phyloP scores from a whole-genome alignment of 441 rosid species.

The Mallotus japonicus region DNA sequence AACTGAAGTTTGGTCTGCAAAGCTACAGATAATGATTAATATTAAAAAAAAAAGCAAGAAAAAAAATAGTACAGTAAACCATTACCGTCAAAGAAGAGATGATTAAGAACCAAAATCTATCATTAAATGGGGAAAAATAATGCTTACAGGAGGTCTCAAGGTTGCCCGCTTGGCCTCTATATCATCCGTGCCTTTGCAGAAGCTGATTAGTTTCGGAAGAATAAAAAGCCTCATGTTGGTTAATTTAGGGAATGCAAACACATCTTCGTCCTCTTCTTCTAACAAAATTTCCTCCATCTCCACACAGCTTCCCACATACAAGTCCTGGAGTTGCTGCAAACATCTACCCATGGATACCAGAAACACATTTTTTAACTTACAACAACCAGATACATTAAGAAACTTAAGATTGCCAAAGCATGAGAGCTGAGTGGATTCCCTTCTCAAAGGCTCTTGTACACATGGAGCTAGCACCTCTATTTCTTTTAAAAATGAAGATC shows the following conservation, averaged over 20 bases:
- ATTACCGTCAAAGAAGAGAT: background rate
- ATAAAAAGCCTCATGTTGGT: no score
- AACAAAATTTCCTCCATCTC: constrained; percentile 4
- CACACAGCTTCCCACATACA: background rate
- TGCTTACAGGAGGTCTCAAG: background rate
- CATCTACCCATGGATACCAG: background rate
- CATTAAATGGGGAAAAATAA: background rate
- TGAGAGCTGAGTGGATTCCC: background rate
- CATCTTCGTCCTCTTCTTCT: background rate
- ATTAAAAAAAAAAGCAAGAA: background rate
- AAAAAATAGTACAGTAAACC: background rate
- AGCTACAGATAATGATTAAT: background rate
- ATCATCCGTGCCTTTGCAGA: background rate
- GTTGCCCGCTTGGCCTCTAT: background rate
- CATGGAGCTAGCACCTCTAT: background rate
- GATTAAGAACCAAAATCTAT: background rate
- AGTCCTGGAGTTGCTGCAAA: background rate
- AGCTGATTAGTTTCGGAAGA: no score
- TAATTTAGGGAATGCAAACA: background rate
- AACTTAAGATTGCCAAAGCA: constrained; percentile 7
- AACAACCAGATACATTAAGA: background rate
- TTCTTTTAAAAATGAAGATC: background rate
- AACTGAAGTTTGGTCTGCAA: background rate
- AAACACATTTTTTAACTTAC: background rate
- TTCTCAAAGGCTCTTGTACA: background rate